Evolutionary conservation across 2,329 filamentous ascomycete genomes (phyloP), one percentile per base, ranked within the genome.

Genomic region (Fusarium nodosum): DNA sequence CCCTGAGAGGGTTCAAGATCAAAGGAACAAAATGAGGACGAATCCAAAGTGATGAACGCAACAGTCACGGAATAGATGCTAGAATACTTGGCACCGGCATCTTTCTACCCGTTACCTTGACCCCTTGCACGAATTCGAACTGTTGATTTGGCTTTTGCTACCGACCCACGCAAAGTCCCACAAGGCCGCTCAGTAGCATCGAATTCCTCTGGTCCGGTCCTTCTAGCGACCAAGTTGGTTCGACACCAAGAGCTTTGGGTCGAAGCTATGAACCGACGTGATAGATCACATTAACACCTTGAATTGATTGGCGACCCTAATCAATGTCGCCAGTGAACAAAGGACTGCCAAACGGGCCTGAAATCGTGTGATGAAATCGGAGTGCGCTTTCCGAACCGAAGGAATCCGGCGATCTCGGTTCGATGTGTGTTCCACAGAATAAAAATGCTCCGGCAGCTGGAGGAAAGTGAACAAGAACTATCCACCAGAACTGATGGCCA

Each of bases 191-290:
- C 36, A 66, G 33, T 60, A 51, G 30, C 38, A 52, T 52, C 24
- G 12, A 52, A 12, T 39, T 41, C 33, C 31, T 53, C 36, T 18
- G 56, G 52, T 48, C 66, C 50, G 57, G 20, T 44, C 28, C 24
- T 53, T 38, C 30, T 59, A 45, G 54, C 46, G 57, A 51, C 51
- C 30, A 33, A 52, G 62, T 64, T 46, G 46, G 67, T 48, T 42
- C 50, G 51, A 31, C 44, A 63, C 67, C 63, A 71, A 71, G 63
- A 52, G 42, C 8, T 24, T 38, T 38, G 60, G 51, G 24, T 57
- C 44, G 30, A 60, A 60, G 47, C 67, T 45, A 70, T 71, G 33
- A 36, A 56, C 22, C 30, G 28, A 56, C 51, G 28, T 61, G 67
- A 70, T 64, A 51, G 57, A 68, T 71, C 63, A 61, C 33, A 52